Conservation (phyloP, 768 basidiomycete genomes). For the Kwoniella dejecticola region DNA sequence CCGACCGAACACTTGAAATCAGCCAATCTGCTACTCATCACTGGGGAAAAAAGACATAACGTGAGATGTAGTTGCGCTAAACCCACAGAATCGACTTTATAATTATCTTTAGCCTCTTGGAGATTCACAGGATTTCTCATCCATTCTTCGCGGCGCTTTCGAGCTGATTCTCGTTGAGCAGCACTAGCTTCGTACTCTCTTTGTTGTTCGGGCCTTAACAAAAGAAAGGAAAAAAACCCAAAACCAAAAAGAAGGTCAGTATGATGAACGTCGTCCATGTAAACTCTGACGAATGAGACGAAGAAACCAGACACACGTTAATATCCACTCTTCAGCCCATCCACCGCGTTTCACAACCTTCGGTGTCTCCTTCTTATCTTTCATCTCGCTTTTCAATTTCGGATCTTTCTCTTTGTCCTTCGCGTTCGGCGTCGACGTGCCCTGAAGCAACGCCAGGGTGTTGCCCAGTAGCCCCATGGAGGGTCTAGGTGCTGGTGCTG, state of each 20-base stretch:
- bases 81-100: conserved; percentile 27
- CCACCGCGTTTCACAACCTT: conserved; percentile 5
- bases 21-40: background rate
- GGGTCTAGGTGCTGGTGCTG: background rate
- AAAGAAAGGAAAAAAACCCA: too few relatives aligned
- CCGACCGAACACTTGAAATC: background rate
- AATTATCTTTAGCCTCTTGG: conserved; percentile 26
- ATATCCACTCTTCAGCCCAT: conserved; percentile 15
- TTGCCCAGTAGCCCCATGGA: conserved; percentile 18
- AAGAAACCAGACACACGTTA: conserved; percentile 22
- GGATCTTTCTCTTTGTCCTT: background rate
- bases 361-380: conserved; percentile 3
- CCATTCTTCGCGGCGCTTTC: conserved; percentile 10
- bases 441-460: conserved; percentile 18
- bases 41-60: background rate
- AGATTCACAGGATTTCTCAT: conserved; percentile 22
- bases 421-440: conserved; percentile 10
- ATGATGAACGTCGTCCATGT: too few relatives aligned
- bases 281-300: too few relatives aligned
- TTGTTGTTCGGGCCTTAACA: conserved; percentile 13
- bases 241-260: background rate
- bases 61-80: background rate
- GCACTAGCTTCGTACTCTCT: conserved; percentile 8
- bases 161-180: conserved; percentile 7
- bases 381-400: too few relatives aligned